These are phyloP conservation scores for Agrocybe pediades DNA, from an alignment of 768 basidiomycete species.

Conservation along the genomic window DNA sequence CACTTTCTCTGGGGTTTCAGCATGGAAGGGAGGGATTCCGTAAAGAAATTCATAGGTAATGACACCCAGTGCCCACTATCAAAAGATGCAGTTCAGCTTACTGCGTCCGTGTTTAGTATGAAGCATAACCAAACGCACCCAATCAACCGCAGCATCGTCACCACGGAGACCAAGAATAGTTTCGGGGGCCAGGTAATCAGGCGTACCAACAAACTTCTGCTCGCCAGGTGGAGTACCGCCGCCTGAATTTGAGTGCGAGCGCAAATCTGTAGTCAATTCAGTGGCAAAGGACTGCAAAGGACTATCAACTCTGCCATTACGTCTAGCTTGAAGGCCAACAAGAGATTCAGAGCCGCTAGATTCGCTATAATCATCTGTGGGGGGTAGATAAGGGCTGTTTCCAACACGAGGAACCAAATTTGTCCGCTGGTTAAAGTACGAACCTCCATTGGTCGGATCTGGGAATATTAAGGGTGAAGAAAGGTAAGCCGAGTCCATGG, in stretches of 20 bases:
- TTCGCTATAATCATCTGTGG: slow-evolving; percentile 83
- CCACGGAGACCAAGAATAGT: slow-evolving; percentile 93
- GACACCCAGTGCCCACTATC: slow-evolving; percentile 96
- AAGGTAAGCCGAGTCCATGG: slow-evolving; percentile 77
- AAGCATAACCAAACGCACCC: slow-evolving; percentile 55
- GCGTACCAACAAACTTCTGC: slow-evolving; percentile 96
- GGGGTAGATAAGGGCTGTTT: slow-evolving; percentile 66
- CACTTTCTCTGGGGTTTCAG: slow-evolving; percentile 94
- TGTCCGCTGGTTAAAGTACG: slow-evolving; percentile 79
- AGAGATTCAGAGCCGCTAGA: slow-evolving; percentile 83
- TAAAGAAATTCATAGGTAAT: slow-evolving; percentile 98
- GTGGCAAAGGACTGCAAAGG: slow-evolving; percentile 86
- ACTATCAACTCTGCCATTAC: slow-evolving; percentile 61
- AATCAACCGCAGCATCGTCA: slow-evolving; percentile 95
- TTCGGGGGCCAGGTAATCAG: slow-evolving; percentile 96
- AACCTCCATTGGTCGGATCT: slow-evolving; percentile 62
- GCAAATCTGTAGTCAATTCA: slow-evolving; percentile 80
- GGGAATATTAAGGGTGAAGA: slow-evolving; percentile 72
- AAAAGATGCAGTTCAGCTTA: slow-evolving; percentile 11
- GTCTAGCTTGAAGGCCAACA: slow-evolving; percentile 54
- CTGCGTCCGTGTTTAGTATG: not conserved
- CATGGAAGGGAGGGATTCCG: slow-evolving; percentile 97
- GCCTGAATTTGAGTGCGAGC: slow-evolving; percentile 71
- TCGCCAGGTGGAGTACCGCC: slow-evolving; percentile 76
- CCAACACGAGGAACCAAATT: slow-evolving; percentile 58